Percentiles rank a stretch among this genome's conserved stretches.
phyloP scores from a whole-genome alignment of 2,329 filamentous ascomycete species.

The Cucurbitaria berberidis region DNA sequence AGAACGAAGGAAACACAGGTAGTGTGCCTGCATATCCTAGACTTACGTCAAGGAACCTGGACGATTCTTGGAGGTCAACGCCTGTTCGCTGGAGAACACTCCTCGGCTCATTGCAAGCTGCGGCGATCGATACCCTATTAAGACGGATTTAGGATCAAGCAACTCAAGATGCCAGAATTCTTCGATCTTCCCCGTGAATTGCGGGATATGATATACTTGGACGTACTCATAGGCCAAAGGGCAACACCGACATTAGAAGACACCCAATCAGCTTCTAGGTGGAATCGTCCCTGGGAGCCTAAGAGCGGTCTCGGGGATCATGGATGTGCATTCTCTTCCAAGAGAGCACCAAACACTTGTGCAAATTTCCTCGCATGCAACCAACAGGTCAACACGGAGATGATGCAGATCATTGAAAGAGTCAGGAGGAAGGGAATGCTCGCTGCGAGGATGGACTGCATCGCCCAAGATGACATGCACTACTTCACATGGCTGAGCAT shows the following conservation, averaged over 20 bases:
- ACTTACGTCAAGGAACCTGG: conserved; percentile 2
- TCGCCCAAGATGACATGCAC: conserved; percentile 36
- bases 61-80: not conserved
- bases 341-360: conserved; percentile 33
- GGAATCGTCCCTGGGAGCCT: conserved; percentile 22
- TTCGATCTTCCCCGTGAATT: conserved; percentile 41
- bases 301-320: conserved; percentile 24
- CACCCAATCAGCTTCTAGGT: conserved; percentile 23
- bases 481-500: conserved; percentile 42
- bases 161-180: conserved; percentile 31
- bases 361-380: conserved; percentile 38
- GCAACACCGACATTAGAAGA: conserved; percentile 27
- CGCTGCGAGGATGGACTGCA: conserved; percentile 36
- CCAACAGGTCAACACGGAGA: conserved; percentile 39
- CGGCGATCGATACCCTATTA: not conserved
- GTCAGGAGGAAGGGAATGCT: conserved; percentile 23
- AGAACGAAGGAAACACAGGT: not conserved
- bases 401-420: conserved; percentile 28
- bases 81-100: not conserved
- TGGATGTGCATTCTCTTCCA: conserved; percentile 34
- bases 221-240: conserved; percentile 31
- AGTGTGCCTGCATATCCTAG: not conserved
- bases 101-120: not conserved
- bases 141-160: not conserved
- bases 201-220: conserved; percentile 42